Conservation (phyloP, 202 grass and related monocot genomes). For the Dendrocalamus latiflorus region DNA sequence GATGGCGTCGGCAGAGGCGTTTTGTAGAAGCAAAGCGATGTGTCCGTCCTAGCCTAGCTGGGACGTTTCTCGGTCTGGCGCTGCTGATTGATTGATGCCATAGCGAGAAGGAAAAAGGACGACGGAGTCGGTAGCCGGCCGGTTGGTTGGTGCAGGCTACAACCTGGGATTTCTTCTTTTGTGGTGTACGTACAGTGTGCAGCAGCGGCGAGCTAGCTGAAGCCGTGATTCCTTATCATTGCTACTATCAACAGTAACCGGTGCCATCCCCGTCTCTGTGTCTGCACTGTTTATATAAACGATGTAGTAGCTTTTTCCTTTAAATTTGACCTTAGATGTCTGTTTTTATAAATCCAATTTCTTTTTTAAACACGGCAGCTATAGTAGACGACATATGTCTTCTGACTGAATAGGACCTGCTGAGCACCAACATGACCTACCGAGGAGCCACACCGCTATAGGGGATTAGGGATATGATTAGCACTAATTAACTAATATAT, state of each 20-base stretch:
- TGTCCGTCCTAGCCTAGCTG: neutral
- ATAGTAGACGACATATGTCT: too few species aligned
- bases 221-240: too few species aligned
- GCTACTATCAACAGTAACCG: too few species aligned
- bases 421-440: too few species aligned
- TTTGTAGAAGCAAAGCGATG: neutral
- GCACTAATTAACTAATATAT: too few species aligned
- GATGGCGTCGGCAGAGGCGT: slow-evolving; percentile 12
- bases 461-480: too few species aligned
- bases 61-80: slow-evolving; percentile 9
- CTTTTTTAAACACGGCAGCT: accelerated
- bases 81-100: neutral
- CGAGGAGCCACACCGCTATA: too few species aligned
- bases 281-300: too few species aligned
- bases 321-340: too few species aligned
- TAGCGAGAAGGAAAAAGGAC: neutral
- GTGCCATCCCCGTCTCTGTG: neutral
- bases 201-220: too few species aligned
- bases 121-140: slow-evolving; percentile 14
- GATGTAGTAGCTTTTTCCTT: too few species aligned
- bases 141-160: slow-evolving; percentile 4
- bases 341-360: too few species aligned
- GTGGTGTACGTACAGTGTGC: neutral
- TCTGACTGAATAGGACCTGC: accelerated
- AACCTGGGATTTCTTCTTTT: neutral